A percentile compares a stretch with the other conserved stretches of the same genome.
phyloP scores from a whole-genome alignment of 2,329 filamentous ascomycete species.

The Septoria petroselini region DNA sequence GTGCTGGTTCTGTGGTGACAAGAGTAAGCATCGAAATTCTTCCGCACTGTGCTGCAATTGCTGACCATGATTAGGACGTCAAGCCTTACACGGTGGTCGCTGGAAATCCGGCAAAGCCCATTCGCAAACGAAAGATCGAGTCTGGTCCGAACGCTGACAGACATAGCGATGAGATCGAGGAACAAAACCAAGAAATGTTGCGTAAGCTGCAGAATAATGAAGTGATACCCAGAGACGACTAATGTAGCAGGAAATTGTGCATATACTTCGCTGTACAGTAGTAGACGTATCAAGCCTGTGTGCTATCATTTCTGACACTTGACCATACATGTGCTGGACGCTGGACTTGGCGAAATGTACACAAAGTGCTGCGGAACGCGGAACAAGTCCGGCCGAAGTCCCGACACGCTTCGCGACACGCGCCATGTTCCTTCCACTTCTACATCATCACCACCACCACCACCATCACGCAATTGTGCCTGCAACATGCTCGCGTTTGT shows the following conservation, averaged over 20 bases:
- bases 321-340: too few relatives aligned
- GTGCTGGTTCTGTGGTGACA: slow-evolving; percentile 55
- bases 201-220: slow-evolving; percentile 18
- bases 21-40: slow-evolving; percentile 47
- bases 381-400: too few relatives aligned
- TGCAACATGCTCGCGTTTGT: slow-evolving; percentile 17
- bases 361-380: too few relatives aligned
- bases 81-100: slow-evolving; percentile 47
- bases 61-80: slow-evolving; percentile 41
- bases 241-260: neutral
- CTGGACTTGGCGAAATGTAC: too few relatives aligned
- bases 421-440: neutral
- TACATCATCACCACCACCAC: neutral
- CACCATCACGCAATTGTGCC: too few relatives aligned
- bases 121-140: slow-evolving; percentile 29
- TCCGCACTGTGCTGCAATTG: neutral
- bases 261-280: neutral
- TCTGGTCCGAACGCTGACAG: slow-evolving; percentile 27
- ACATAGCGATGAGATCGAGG: slow-evolving; percentile 30
- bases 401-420: neutral
- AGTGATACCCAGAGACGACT: slow-evolving; percentile 16
- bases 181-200: slow-evolving; percentile 31
- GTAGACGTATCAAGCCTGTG: neutral
- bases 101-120: slow-evolving; percentile 44
- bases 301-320: too few relatives aligned